These are phyloP conservation scores for Suhomyces sp. DNA, from an alignment of 805 yeast genomes.

Conservation along the genomic window DNA sequence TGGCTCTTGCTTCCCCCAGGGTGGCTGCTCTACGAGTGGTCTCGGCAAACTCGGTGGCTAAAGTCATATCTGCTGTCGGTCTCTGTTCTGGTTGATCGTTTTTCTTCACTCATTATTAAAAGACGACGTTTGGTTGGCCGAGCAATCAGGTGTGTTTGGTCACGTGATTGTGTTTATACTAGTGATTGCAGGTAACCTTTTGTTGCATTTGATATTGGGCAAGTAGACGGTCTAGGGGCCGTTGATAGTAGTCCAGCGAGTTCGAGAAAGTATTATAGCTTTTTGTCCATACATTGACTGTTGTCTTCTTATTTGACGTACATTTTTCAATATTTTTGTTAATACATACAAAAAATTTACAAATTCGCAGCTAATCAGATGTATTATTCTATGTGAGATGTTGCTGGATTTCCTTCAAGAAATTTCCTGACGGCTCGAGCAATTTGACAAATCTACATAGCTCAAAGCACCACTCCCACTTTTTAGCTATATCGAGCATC, in stretches of 20 bases:
- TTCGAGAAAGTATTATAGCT: too few species aligned
- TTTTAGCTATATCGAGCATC: conserved; percentile 38
- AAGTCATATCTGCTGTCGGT: conserved; percentile 40
- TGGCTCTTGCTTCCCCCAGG: conserved; percentile 55
- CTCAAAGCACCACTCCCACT: conserved; percentile 55
- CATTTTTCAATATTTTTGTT: background rate
- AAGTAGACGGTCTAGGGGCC: background rate
- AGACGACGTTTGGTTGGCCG: conserved; percentile 15
- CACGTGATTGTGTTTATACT: background rate
- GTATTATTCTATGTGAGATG: conserved; percentile 1
- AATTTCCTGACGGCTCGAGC: conserved; percentile 41
- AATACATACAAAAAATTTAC: background rate
- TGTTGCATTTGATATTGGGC: background rate
- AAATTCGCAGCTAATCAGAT: background rate
- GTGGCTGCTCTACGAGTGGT: conserved; percentile 66
- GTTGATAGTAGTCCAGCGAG: background rate
- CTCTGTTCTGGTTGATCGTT: background rate
- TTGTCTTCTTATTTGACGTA: background rate
- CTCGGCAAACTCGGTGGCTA: conserved; percentile 82
- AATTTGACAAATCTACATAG: conserved; percentile 52
- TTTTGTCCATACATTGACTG: too few species aligned
- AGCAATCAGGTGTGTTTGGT: background rate
- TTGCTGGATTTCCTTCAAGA: conserved; percentile 14
- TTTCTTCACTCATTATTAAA: background rate
- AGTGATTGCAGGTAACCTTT: background rate